Evolutionary conservation across 352 stramenopile genomes (phyloP).

Genomic region (Phytophthora vignae): DNA sequence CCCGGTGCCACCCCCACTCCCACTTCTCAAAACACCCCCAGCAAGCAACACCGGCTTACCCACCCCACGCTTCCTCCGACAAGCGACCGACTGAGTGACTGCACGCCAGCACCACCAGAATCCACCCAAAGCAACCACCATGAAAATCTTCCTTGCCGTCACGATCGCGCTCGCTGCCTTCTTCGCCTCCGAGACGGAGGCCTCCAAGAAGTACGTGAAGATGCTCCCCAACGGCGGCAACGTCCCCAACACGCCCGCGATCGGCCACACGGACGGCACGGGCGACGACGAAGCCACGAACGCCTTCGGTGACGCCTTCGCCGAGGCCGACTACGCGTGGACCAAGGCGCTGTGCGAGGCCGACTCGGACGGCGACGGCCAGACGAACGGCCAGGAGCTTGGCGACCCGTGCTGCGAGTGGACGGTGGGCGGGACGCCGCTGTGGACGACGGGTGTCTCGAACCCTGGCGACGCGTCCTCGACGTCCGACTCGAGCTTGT

Average conservation of each 20-base stretch:
- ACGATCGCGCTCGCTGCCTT: constrained; percentile 6
- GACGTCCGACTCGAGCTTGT: constrained; percentile 35
- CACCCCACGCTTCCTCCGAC: not conserved
- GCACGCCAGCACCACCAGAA: not conserved
- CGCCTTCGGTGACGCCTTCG: constrained; percentile 37
- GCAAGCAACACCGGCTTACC: constrained; percentile 1
- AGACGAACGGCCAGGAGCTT: constrained; percentile 33
- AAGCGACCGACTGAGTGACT: not conserved
- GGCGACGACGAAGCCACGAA: constrained; percentile 34
- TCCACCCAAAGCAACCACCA: not conserved
- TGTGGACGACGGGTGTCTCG: constrained; percentile 38
- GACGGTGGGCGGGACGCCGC: constrained; percentile 6
- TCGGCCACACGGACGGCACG: constrained; percentile 43
- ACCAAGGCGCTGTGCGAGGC: constrained; percentile 34
- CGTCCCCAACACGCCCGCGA: constrained; percentile 32
- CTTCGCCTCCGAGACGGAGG: constrained; percentile 16
- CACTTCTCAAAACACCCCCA: not conserved
- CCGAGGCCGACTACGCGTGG: constrained; percentile 18
- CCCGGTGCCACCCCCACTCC: not conserved
- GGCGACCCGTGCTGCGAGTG: constrained; percentile 30
- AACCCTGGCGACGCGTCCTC: constrained; percentile 19
- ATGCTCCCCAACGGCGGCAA: constrained; percentile 51
- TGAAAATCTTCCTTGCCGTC: not conserved
- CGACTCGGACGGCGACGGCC: constrained; percentile 37
- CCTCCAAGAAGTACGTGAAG: constrained; percentile 27